Conservation (phyloP, 78 protist genomes). For the Goniomonas avonlea region DNA sequence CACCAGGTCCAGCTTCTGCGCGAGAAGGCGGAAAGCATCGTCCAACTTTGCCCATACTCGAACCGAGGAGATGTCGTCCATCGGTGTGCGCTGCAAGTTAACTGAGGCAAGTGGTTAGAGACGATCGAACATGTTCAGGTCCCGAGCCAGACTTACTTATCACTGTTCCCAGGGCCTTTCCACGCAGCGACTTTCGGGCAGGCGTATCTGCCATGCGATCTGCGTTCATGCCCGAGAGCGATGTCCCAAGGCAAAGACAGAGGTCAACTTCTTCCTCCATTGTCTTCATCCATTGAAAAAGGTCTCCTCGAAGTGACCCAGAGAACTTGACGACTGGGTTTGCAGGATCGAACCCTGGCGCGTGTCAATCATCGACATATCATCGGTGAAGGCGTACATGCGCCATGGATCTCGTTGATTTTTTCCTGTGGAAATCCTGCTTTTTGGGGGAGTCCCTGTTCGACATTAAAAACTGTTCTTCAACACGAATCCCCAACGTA, state of each 20-base stretch:
- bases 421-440: conserved; percentile 44
- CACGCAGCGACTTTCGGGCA: background rate
- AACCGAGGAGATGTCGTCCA: conserved; percentile 17
- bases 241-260: conserved; percentile 5
- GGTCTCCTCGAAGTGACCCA: background rate
- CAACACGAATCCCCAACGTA: too few species aligned
- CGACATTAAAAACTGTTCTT: too few species aligned
- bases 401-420: conserved; percentile 42
- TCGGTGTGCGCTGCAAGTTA: conserved; percentile 30
- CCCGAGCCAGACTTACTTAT: too few species aligned
- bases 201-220: conserved; percentile 18
- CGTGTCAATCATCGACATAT: too few species aligned
- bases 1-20: conserved; percentile 1
- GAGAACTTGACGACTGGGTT: conserved; percentile 29
- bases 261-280: background rate
- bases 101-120: too few species aligned
- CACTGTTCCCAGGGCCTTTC: conserved; percentile 17
- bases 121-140: too few species aligned
- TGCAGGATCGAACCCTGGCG: conserved; percentile 30
- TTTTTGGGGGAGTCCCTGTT: conserved; percentile 42
- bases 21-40: conserved; percentile 5
- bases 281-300: conserved; percentile 6
- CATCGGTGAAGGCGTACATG: too few species aligned
- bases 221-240: conserved; percentile 33
- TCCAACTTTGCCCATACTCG: conserved; percentile 34